These are phyloP conservation scores for Sporothrix schenckii DNA, from an alignment of 2,329 filamentous ascomycete species.

Conservation along the genomic window DNA sequence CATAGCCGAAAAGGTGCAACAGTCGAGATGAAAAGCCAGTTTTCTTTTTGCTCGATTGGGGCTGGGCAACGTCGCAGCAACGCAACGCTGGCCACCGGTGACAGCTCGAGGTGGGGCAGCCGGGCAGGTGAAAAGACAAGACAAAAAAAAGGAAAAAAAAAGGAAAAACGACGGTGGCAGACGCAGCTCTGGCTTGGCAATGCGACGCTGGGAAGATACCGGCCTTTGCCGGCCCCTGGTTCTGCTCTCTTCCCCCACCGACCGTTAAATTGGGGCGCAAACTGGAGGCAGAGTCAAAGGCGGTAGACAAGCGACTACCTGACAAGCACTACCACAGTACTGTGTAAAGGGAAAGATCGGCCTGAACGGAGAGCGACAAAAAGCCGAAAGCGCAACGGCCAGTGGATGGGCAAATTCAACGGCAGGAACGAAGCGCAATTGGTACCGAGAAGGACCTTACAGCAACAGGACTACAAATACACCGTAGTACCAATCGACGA, in stretches of 20 bases:
- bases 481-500: neutral
- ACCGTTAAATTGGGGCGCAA: slow-evolving; percentile 28
- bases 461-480: no score
- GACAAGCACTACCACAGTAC: neutral
- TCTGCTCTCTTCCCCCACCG: slow-evolving; percentile 4
- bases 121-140: neutral
- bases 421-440: neutral
- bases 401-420: neutral
- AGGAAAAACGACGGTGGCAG: neutral
- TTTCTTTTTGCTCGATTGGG: neutral
- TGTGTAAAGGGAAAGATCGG: neutral
- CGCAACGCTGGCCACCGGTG: slow-evolving; percentile 16
- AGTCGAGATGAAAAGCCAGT: neutral
- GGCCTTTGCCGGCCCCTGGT: slow-evolving; percentile 21
- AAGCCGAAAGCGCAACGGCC: slow-evolving; percentile 6
- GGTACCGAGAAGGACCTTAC: no score
- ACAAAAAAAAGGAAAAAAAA: neutral
- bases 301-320: neutral
- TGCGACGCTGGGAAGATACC: slow-evolving; percentile 28
- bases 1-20: neutral
- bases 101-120: neutral
- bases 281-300: neutral
- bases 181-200: slow-evolving; percentile 14
- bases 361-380: slow-evolving; percentile 10
- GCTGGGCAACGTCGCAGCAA: slow-evolving; percentile 29